Base-by-base conservation (phyloP, 495 filamentous ascomycete species). In the Ramalina intermedia region DNA sequence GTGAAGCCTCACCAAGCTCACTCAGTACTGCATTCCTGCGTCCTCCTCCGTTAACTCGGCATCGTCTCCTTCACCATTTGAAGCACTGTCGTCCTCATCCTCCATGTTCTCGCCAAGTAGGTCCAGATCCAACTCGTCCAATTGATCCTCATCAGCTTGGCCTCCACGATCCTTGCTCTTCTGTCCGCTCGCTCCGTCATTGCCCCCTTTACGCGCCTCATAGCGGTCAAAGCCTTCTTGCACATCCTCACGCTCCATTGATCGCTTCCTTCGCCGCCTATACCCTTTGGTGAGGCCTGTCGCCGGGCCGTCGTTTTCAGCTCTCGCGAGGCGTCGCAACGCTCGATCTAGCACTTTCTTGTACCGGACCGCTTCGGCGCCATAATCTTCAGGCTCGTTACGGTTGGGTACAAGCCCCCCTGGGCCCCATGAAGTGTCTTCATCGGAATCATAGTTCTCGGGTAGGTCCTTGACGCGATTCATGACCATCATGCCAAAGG, bases 401-500 rank as follows among this genome's bases (percentile, higher is more conserved):
- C 71, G 69, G 4, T 81, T 74, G 18, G 79, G 80, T 43, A 81
- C 70, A 21, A 94, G 63, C 2, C 86, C 87, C 13, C 79, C 84
- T 23, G 74, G 72, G 29, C 84, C 85, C 63, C 63, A 66, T 51
- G 65, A 62, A 39, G 58, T 53, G 43, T 95, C 89, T 46, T 85
- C 83, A 41, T 88, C 85, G 41, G 86, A 86, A 55, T 89, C 77
- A 46, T 93, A 89, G 6, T 78, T 78, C 43, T 87, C 80, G 0
- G 74, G 69, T 52, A 93, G 66, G 27, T 73, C 63, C 46, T 77
- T 72, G 9, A 86, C 69, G 18, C 90, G 73, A 38, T 75, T 78
- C 65, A 78, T 76, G 1, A 82, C 81, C 51, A 84, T 79, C 51
- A 82, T 71, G 41, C 84, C 73, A 35, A 72, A 68, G 4, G 71